Percentiles rank a stretch among this genome's conserved stretches.
Evolutionary conservation across 495 filamentous ascomycete genomes (phyloP).

Genomic region (Penicillium daleae): DNA sequence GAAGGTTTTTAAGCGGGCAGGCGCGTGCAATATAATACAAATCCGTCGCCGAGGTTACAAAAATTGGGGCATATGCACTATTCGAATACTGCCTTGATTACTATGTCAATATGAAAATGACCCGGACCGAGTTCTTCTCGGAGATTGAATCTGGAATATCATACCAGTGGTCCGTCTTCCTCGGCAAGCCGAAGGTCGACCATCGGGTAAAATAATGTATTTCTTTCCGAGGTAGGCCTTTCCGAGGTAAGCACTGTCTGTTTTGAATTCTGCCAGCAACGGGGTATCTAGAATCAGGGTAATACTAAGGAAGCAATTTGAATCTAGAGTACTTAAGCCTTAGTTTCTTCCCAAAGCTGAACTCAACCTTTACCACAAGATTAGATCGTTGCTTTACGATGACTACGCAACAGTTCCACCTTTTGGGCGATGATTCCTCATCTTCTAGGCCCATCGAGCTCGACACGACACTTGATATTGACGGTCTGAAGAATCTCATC

Average conservation of each 20-base stretch:
- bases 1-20: background rate
- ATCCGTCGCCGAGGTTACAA: background rate
- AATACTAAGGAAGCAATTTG: background rate
- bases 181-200: background rate
- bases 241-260: background rate
- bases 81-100: too few relatives aligned
- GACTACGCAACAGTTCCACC: constrained; percentile 39
- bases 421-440: constrained; percentile 38
- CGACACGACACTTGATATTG: constrained; percentile 22
- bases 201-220: background rate
- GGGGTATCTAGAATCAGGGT: background rate
- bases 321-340: background rate
- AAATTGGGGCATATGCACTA: background rate
- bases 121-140: background rate
- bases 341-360: background rate
- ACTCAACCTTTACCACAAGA: background rate
- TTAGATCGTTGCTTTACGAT: constrained; percentile 15
- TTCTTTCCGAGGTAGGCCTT: background rate
- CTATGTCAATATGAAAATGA: background rate
- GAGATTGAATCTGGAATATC: background rate
- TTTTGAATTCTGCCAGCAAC: background rate
- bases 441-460: constrained; percentile 34
- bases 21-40: background rate
- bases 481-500: constrained; percentile 35
- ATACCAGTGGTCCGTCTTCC: background rate